Conservation (phyloP, 108 stramenopile genomes). For the Aurantiochytrium sp. region DNA sequence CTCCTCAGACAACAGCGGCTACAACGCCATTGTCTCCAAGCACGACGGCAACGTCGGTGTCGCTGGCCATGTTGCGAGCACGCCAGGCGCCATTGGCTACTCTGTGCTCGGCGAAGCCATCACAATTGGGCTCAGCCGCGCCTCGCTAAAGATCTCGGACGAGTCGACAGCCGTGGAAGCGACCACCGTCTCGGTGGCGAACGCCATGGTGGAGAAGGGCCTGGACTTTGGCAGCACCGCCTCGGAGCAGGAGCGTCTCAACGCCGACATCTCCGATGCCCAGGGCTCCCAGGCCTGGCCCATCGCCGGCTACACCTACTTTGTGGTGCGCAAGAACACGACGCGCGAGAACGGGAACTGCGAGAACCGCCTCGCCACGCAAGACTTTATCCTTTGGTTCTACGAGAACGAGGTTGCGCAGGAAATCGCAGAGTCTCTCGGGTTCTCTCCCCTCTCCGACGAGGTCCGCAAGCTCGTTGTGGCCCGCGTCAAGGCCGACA, state of each 20-base stretch:
- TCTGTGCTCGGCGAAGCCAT: slow-evolving; percentile 19
- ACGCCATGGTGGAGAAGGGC: slow-evolving; percentile 14
- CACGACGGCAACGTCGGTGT: slow-evolving; percentile 19
- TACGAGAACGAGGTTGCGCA: background rate
- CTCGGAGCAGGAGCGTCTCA: background rate
- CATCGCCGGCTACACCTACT: slow-evolving; percentile 9
- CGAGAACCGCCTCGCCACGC: background rate
- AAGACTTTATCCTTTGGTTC: slow-evolving; percentile 3
- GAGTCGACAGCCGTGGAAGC: background rate
- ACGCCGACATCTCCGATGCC: background rate
- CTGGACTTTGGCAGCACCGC: background rate
- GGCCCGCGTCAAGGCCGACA: background rate
- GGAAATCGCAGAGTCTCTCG: background rate
- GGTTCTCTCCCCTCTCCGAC: background rate
- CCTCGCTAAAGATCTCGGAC: background rate
- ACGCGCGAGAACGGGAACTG: background rate
- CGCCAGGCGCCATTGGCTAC: background rate
- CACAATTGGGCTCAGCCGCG: background rate
- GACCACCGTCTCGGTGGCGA: background rate
- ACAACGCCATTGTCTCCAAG: background rate
- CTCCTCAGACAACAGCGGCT: background rate
- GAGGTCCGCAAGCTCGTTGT: background rate
- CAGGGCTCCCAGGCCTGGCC: background rate
- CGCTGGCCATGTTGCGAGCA: background rate
- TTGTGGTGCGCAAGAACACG: slow-evolving; percentile 3